These are phyloP conservation scores for Tardiomyces blankii DNA, from an alignment of 1,139 yeast species.

Conservation along the genomic window DNA sequence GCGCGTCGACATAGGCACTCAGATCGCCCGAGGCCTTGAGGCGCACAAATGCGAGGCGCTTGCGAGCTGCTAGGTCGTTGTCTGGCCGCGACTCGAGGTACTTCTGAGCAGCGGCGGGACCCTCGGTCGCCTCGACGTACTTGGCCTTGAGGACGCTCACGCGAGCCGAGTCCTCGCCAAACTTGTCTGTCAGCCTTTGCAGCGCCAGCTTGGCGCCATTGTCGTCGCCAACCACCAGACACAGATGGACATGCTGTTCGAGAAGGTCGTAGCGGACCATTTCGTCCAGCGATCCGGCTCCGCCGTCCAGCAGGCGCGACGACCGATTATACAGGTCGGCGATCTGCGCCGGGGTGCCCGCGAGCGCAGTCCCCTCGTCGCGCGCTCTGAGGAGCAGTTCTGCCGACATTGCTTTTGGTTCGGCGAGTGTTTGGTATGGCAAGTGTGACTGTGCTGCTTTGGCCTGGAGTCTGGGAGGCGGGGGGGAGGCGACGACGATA, in stretches of 20 bases:
- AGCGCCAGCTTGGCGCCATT: slow-evolving; percentile 57
- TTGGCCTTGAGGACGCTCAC: slow-evolving; percentile 43
- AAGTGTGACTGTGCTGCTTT: too few relatives aligned
- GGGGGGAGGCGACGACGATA: too few relatives aligned
- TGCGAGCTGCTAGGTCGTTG: slow-evolving; percentile 25
- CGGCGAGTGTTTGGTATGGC: too few relatives aligned
- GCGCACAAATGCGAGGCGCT: slow-evolving; percentile 27
- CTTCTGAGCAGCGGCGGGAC: slow-evolving; percentile 30
- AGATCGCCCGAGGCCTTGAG: slow-evolving; percentile 19
- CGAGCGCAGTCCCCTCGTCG: slow-evolving; percentile 10
- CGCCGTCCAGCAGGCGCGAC: slow-evolving; percentile 22
- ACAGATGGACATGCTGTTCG: slow-evolving; percentile 63
- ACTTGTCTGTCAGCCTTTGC: slow-evolving; percentile 54
- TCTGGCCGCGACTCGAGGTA: slow-evolving; percentile 23
- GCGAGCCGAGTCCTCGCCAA: slow-evolving; percentile 38
- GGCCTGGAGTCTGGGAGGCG: too few relatives aligned
- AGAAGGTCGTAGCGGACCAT: slow-evolving; percentile 47
- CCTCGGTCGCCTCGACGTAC: slow-evolving; percentile 46
- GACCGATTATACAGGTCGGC: slow-evolving; percentile 19
- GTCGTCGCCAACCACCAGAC: slow-evolving; percentile 55
- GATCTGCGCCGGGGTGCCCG: slow-evolving; percentile 16
- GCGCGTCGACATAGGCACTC: slow-evolving; percentile 37
- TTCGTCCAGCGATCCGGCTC: slow-evolving; percentile 29
- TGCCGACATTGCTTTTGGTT: neutral
- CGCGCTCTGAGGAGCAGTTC: slow-evolving; percentile 10